Evolutionary conservation across 2,329 filamentous ascomycete genomes (phyloP).

Genomic region (Scedosporium minutisporum): DNA sequence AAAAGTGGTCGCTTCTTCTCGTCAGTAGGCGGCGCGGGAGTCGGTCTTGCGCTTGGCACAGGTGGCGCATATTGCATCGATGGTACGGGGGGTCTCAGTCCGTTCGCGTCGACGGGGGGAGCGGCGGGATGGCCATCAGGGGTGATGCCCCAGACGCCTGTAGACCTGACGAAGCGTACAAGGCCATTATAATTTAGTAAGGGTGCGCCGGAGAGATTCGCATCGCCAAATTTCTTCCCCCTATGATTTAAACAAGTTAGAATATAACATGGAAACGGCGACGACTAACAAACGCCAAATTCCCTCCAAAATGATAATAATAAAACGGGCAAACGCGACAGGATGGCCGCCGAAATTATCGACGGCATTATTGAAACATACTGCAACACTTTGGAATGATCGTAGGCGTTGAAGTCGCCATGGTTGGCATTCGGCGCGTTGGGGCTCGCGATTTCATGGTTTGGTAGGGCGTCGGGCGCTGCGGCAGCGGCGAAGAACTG

Average conservation of each 20-base stretch:
- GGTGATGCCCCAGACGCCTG: neutral
- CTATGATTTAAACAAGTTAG: neutral
- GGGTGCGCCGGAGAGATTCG: conserved; percentile 1
- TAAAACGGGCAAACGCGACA: conserved; percentile 12
- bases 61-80: neutral
- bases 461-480: conserved; percentile 52
- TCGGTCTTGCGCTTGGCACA: neutral
- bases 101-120: neutral
- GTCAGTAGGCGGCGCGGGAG: neutral
- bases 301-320: neutral
- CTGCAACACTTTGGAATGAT: conserved; percentile 43
- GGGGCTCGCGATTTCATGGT: conserved; percentile 44
- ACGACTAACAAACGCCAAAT: neutral
- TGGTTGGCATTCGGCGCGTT: conserved; percentile 42
- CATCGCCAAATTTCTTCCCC: conserved; percentile 5
- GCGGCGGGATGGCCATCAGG: neutral
- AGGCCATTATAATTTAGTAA: neutral
- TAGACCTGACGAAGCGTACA: neutral
- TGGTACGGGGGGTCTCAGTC: neutral
- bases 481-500: conserved; percentile 77
- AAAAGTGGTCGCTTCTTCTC: neutral
- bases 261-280: neutral
- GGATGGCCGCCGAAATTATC: conserved; percentile 11
- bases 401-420: conserved; percentile 32
- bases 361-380: conserved; percentile 29